Conservation (phyloP, 2,329 filamentous ascomycete species). For the Pyrenochaeta sp. region DNA sequence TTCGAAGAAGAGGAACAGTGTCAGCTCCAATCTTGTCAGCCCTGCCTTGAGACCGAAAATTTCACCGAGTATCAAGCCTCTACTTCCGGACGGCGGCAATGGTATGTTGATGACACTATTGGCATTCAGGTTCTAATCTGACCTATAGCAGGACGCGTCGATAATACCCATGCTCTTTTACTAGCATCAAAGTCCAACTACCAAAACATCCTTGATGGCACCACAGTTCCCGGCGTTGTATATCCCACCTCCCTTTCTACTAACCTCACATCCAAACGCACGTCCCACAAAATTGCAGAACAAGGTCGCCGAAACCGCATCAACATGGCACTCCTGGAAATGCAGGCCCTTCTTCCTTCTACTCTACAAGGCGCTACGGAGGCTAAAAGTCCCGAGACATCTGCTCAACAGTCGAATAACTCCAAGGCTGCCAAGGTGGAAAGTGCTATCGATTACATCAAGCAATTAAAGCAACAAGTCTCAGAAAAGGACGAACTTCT, state of each 20-base stretch:
- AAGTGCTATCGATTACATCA: slow-evolving; percentile 94
- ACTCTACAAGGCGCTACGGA: slow-evolving; percentile 48
- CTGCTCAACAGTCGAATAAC: slow-evolving; percentile 47
- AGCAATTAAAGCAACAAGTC: slow-evolving; percentile 78
- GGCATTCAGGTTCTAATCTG: slow-evolving; percentile 9
- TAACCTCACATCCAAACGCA: slow-evolving; percentile 94
- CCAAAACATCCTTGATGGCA: slow-evolving; percentile 95
- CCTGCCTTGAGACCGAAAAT: slow-evolving; percentile 89
- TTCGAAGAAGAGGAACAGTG: slow-evolving; percentile 63
- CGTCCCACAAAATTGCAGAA: slow-evolving; percentile 97
- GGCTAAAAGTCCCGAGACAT: slow-evolving; percentile 49
- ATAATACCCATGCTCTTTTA: slow-evolving; percentile 73
- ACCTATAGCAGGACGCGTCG: slow-evolving; percentile 54
- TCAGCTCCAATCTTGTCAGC: slow-evolving; percentile 72
- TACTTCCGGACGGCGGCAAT: slow-evolving; percentile 72
- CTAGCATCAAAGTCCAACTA: slow-evolving; percentile 97
- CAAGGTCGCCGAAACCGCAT: slow-evolving; percentile 95
- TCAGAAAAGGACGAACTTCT: slow-evolving; percentile 71
- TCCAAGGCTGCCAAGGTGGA: slow-evolving; percentile 99
- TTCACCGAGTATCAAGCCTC: slow-evolving; percentile 91
- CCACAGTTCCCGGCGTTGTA: slow-evolving; percentile 84
- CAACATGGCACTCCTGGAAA: slow-evolving; percentile 91
- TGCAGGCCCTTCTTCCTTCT: slow-evolving; percentile 82
- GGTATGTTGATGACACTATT: slow-evolving; percentile 53
- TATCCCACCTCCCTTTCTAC: slow-evolving; percentile 92